Base-by-base conservation (phyloP, 192 early-diverging fungal genomes). In the Coemansia sp. region DNA sequence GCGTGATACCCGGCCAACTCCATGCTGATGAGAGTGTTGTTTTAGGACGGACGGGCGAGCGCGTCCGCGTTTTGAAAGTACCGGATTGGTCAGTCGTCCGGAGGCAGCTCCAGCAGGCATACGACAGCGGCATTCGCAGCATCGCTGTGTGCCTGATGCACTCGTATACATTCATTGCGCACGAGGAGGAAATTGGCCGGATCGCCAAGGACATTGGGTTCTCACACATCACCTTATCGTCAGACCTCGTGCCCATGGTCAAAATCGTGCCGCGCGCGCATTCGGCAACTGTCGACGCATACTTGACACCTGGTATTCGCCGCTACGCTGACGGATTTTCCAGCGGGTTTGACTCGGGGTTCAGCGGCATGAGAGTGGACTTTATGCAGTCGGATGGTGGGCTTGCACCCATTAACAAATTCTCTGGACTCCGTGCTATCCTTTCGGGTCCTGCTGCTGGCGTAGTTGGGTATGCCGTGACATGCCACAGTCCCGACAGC, bases 341-440 rank as follows among this genome's bases (percentile, higher is more conserved):
- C 10, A 75, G 84, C 41, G 97, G 95, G 13, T 98, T 99, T 78
- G 95, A 97, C 68, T 51, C 37, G 4, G 71, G 75, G 19, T 64
- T 77, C 33, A 68, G 73, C 17, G 85, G 86, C 19, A 86, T 90
- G n/a, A 66, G 77, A 3, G 85, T 93, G n/a, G 92, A 97, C 72
- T 98, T 99, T 81, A 99, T 99, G 97, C 95, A 97, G 78, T 92
- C 89, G 48, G 97, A 99, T 73, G 97, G 97, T 50, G 97, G 97
- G 1, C 80, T 99, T 3, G 90, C 93, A 9, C 92, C 93, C 16
- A 93, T 95, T 17, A 81, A 89, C 59, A 82, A 85, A 46, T 97
- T 99, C 67, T 89, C 86, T 10, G 97, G 97, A 9, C 89, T 95
- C 46, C 85, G 87, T 14, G 95, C 95, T 2, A 95, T 99, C 46